phyloP scores from a whole-genome alignment of 768 basidiomycete species.

The Hypholoma fasciculare region DNA sequence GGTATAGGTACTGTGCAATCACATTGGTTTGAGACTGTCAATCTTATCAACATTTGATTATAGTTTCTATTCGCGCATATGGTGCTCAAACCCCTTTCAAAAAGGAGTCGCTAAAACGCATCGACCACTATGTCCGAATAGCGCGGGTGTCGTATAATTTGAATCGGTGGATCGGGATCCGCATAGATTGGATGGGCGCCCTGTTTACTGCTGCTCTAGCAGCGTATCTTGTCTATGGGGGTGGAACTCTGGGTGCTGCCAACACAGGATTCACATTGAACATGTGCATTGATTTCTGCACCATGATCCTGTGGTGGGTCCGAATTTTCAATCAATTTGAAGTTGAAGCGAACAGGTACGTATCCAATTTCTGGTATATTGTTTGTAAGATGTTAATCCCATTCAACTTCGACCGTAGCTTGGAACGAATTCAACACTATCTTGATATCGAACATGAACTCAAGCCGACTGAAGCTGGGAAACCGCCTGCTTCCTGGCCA shows the following conservation, averaged over 20 bases:
- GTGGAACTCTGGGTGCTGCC: constrained; percentile 35
- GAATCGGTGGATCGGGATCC: constrained; percentile 44
- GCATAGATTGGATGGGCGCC: constrained; percentile 56
- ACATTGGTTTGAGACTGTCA: too few species aligned
- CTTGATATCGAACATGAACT: constrained; percentile 60
- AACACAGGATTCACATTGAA: constrained; percentile 54
- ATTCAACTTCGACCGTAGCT: background rate
- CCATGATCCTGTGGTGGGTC: constrained; percentile 51
- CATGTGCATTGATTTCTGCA: constrained; percentile 58
- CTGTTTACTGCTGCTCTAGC: constrained; percentile 55
- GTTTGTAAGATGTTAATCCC: background rate
- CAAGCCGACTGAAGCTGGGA: constrained; percentile 32
- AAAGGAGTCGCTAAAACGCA: constrained; percentile 5
- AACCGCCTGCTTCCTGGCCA: constrained; percentile 66
- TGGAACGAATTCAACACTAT: constrained; percentile 72
- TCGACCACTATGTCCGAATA: constrained; percentile 27
- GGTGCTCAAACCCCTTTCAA: constrained; percentile 10
- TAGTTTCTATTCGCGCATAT: constrained; percentile 15
- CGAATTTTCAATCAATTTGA: constrained; percentile 44
- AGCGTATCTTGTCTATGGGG: constrained; percentile 50
- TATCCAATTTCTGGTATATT: background rate
- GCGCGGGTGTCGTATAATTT: constrained; percentile 47
- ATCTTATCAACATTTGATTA: background rate
- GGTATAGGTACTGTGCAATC: constrained; percentile 40
- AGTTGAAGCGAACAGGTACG: constrained; percentile 32